Conservation (phyloP, 345 rosid genomes). For the Alliaria petiolata region DNA sequence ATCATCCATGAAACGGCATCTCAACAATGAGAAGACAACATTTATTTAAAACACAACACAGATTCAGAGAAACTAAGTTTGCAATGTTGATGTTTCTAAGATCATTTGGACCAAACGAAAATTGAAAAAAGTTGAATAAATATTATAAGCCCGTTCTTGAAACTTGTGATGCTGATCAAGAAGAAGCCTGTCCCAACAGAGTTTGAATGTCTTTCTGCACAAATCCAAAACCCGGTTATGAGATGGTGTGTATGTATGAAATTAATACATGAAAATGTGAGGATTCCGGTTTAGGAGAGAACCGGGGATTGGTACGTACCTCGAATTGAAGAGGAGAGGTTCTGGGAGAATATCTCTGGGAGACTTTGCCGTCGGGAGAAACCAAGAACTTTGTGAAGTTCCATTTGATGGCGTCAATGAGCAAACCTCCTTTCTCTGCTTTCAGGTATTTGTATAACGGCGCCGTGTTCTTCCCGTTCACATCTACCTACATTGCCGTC, state of each 20-base stretch:
- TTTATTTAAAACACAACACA: constrained; percentile 5
- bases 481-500: constrained; percentile 54
- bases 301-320: constrained; percentile 35
- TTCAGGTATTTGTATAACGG: constrained; percentile 79
- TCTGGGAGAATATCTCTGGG: constrained; percentile 74
- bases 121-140: not conserved
- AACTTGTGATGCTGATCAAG: not conserved
- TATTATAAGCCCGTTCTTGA: not conserved
- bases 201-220: constrained; percentile 73
- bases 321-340: constrained; percentile 82
- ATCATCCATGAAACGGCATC: not conserved
- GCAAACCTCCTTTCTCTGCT: constrained; percentile 70
- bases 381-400: constrained; percentile 90
- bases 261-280: not conserved
- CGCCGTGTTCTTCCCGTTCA: constrained; percentile 80
- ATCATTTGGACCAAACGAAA: not conserved
- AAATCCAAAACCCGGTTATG: not conserved
- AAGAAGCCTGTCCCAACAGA: constrained; percentile 46
- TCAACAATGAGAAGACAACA: constrained; percentile 4
- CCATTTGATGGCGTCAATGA: constrained; percentile 88
- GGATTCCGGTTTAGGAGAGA: not conserved
- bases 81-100: constrained; percentile 7
- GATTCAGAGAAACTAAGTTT: not conserved
- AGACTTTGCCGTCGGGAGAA: constrained; percentile 67
- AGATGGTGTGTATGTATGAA: not conserved